Evolutionary conservation across 768 basidiomycete genomes (phyloP).

Genomic region (Hygrophoropsis aurantiaca): DNA sequence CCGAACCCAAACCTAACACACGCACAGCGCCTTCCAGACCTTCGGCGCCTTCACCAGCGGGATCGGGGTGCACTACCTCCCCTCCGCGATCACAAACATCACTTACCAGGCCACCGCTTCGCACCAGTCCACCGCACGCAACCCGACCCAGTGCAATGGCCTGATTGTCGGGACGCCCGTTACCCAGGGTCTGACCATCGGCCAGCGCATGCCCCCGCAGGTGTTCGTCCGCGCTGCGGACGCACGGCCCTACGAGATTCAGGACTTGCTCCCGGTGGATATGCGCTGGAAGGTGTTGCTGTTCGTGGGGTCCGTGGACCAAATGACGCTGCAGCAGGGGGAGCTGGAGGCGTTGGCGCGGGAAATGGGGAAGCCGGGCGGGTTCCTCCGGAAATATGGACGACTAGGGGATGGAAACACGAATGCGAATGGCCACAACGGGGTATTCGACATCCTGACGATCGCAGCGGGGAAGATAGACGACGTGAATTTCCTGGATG

Average conservation of each 20-base stretch:
- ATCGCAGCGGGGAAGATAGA: conserved; percentile 30
- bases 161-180: too few species aligned
- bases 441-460: conserved; percentile 34
- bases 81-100: conserved; percentile 34
- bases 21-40: conserved; percentile 33
- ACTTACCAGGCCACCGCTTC: conserved; percentile 29
- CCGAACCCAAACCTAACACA: too few species aligned
- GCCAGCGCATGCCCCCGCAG: conserved; percentile 39
- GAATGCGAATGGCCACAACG: conserved; percentile 15
- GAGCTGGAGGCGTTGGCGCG: conserved; percentile 25
- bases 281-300: conserved; percentile 37
- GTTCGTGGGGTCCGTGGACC: conserved; percentile 30
- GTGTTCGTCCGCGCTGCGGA: conserved; percentile 36
- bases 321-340: conserved; percentile 14
- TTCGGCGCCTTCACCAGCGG: conserved; percentile 39
- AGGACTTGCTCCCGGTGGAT: conserved; percentile 40
- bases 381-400: conserved; percentile 31
- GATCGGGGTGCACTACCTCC: conserved; percentile 40
- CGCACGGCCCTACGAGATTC: conserved; percentile 36
- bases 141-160: too few species aligned
- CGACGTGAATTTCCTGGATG: conserved; percentile 29
- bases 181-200: conserved; percentile 31
- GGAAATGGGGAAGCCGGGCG: conserved; percentile 22
- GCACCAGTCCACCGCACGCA: too few species aligned
- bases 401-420: not conserved